Evolutionary conservation across 176 grass and related monocot species (phyloP), one percentile per base, ranked within the genome.

Genomic region (Cenchrus americanus): DNA sequence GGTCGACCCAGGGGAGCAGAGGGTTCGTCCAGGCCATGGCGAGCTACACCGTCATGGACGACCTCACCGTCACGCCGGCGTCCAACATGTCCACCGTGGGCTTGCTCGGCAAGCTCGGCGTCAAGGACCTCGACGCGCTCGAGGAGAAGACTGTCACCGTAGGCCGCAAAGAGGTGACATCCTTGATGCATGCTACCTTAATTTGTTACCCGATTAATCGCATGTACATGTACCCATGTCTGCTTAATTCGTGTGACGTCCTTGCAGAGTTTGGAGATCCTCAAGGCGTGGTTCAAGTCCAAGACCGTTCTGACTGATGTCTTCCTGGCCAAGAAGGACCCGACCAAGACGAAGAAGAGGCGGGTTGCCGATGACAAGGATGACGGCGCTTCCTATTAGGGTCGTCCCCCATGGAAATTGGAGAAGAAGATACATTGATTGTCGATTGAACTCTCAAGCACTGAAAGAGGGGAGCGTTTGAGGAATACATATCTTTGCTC

Each of bases 301-400:
- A 87, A 87, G 47, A 90, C 63, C 21, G 81, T 84, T 26, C 89
- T 91, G 1, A 91, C 75, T 7, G 76, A 87, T 6, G 58, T 83
- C 19, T 91, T 91, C 71, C 48, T 91, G 27, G 6, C 18, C 27
- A 66, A 66, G 30, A 53, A 8, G 9, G 32, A 30, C 27, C 27
- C 27, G 27, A 30, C 27, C 27, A 30, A 30, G 27, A 30, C 8
- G 3, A 51, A 30, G 46, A 49, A 49, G 24, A 13, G n/a, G 24
- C 47, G 47, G 11, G 7, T n/a, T 6, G 68, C 21, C 68, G 12
- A 5, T 43, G 44, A 32, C 26, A 32, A 15, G 14, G 26, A 32
- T 11, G 5, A 64, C 26, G 62, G 32, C 23, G 26, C 6, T 43
- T 43, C 42, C 7, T 26, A 62, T 23, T 62, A 62, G 2, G 8